Evolutionary conservation across 2,329 filamentous ascomycete genomes (phyloP).

Genomic region (Penicillium brevicompactum): DNA sequence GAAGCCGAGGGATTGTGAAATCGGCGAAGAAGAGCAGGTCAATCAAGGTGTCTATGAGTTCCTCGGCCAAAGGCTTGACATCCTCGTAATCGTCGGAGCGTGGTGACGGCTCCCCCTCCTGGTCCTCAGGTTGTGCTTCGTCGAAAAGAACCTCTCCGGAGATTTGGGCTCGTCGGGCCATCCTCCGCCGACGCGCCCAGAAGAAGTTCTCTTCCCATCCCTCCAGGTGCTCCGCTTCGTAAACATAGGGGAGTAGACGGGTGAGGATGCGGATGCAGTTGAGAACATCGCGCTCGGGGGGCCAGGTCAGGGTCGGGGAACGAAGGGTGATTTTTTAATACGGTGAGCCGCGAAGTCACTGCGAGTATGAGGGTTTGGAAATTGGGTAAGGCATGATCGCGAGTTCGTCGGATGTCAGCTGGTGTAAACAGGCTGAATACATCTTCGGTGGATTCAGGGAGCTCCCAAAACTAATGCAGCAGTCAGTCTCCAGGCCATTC

Average conservation of each 20-base stretch:
- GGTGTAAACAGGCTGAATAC: constrained; percentile 95
- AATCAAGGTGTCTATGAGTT: constrained; percentile 84
- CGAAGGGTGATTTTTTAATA: constrained; percentile 82
- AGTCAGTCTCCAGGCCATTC: constrained; percentile 20
- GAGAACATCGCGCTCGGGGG: constrained; percentile 78
- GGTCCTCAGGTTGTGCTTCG: constrained; percentile 61
- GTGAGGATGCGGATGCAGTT: constrained; percentile 95
- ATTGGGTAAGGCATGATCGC: constrained; percentile 82
- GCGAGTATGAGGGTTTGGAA: constrained; percentile 85
- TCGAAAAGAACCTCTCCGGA: constrained; percentile 82
- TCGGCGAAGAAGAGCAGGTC: constrained; percentile 91
- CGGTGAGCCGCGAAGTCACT: constrained; percentile 77
- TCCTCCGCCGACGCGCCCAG: constrained; percentile 75
- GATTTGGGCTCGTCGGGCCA: constrained; percentile 66
- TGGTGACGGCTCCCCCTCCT: constrained; percentile 48
- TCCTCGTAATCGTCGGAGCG: constrained; percentile 71
- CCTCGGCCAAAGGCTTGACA: constrained; percentile 84
- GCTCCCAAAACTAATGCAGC: constrained; percentile 80
- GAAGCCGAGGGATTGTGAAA: constrained; percentile 77
- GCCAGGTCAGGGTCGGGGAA: constrained; percentile 87
- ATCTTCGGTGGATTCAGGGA: constrained; percentile 93
- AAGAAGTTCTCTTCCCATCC: constrained; percentile 93
- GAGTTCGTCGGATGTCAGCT: constrained; percentile 81
- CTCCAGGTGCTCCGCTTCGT: constrained; percentile 81
- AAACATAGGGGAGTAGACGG: constrained; percentile 84